Evolutionary conservation across 805 yeast genomes (phyloP).

Genomic region (Candida ortonii): DNA sequence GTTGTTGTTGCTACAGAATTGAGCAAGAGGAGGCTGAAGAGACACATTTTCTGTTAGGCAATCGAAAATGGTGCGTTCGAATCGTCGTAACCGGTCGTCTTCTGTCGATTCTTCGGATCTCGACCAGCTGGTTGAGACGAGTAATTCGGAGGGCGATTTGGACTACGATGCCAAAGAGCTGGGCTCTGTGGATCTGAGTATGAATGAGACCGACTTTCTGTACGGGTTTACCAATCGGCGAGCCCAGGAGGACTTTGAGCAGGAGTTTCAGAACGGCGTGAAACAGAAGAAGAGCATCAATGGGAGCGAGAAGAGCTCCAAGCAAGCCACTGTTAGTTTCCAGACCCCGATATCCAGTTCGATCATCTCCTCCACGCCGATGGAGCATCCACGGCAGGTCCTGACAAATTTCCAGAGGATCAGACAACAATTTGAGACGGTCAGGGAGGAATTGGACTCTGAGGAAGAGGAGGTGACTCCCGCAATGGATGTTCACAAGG

Average conservation of each 20-base stretch:
- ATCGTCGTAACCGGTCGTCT: conserved; percentile 5
- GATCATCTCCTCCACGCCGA: conserved; percentile 17
- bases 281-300: background rate
- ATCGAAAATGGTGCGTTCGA: conserved; percentile 2
- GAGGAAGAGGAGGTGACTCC: background rate
- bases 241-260: conserved; percentile 4
- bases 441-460: background rate
- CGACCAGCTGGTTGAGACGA: conserved; percentile 10
- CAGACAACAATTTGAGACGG: conserved; percentile 3
- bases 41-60: conserved; percentile 7
- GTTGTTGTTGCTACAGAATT: too few species aligned
- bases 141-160: conserved; percentile 9
- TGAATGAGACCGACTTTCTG: conserved; percentile 2
- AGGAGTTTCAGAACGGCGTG: conserved; percentile 4
- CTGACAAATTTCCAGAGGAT: conserved; percentile 3
- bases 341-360: conserved; percentile 14
- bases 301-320: background rate
- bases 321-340: conserved; percentile 2
- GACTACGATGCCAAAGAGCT: conserved; percentile 8
- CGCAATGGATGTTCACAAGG: too few species aligned
- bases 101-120: conserved; percentile 12
- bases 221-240: conserved; percentile 1
- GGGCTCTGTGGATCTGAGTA: conserved; percentile 3
- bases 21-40: too few species aligned
- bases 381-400: conserved; percentile 2